phyloP scores from a whole-genome alignment of 768 basidiomycete species.

The Kwoniella sp. region DNA sequence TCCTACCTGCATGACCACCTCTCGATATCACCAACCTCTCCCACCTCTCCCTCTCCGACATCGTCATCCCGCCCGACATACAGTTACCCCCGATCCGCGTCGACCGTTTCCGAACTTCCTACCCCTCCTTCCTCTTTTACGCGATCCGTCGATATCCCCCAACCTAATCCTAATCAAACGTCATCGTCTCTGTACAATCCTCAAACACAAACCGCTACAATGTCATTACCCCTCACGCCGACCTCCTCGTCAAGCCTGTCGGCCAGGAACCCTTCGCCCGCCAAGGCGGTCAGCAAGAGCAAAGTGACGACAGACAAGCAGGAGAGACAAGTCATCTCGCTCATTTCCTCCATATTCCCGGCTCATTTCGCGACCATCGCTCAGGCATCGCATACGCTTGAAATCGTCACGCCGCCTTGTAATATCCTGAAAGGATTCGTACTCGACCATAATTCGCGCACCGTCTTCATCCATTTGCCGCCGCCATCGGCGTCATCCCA shows the following conservation, averaged over 20 bases:
- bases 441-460: conserved; percentile 34
- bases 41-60: background rate
- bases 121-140: conserved; percentile 34
- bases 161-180: background rate
- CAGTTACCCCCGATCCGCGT: background rate
- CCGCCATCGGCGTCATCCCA: conserved; percentile 21
- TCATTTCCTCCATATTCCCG: conserved; percentile 50
- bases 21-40: conserved; percentile 31
- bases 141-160: conserved; percentile 22
- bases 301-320: conserved; percentile 3
- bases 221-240: conserved; percentile 38
- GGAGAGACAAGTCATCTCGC: conserved; percentile 31
- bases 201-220: conserved; percentile 2
- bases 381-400: conserved; percentile 34
- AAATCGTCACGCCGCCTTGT: conserved; percentile 50
- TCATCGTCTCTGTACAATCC: background rate
- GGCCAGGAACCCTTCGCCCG: background rate
- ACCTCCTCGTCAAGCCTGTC: conserved; percentile 20
- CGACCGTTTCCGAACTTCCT: conserved; percentile 6
- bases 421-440: conserved; percentile 46
- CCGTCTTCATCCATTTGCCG: conserved; percentile 44
- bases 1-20: conserved; percentile 47
- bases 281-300: background rate
- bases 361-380: conserved; percentile 39
- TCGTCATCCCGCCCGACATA: conserved; percentile 18